Evolutionary conservation across 2,329 filamentous ascomycete genomes (phyloP).

Genomic region (Trichothecium roseum): DNA sequence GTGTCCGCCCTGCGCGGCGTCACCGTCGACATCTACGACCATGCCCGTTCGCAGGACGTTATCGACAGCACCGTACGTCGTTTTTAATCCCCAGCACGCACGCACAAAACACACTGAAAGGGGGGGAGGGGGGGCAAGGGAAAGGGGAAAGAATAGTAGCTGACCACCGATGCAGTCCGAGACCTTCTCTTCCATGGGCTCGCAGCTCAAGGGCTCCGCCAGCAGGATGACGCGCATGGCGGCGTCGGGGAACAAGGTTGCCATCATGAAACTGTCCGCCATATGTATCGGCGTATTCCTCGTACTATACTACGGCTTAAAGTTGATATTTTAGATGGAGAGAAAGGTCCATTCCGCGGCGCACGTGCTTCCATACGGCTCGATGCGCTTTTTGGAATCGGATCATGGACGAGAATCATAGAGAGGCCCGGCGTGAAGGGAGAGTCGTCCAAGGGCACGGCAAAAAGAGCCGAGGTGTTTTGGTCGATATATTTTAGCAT

Average conservation of each 20-base stretch:
- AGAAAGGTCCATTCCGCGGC: neutral
- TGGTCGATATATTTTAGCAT: too few relatives aligned
- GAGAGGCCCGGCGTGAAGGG: too few relatives aligned
- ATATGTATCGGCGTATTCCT: conserved; percentile 68
- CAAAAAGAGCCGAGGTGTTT: conserved; percentile 8
- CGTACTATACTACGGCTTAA: conserved; percentile 62
- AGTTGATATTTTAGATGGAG: conserved; percentile 46
- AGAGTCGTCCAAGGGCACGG: neutral
- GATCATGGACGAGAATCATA: too few relatives aligned
- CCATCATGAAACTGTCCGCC: conserved; percentile 78
- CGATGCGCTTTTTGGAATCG: too few relatives aligned
- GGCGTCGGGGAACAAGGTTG: conserved; percentile 78
- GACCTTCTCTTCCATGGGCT: conserved; percentile 81
- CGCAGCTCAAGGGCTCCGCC: conserved; percentile 75
- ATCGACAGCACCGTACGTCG: conserved; percentile 71
- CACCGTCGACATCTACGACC: conserved; percentile 96
- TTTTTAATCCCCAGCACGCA: neutral
- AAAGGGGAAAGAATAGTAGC: too few relatives aligned
- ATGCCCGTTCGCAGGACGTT: conserved; percentile 76
- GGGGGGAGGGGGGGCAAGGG: neutral
- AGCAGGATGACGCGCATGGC: conserved; percentile 82
- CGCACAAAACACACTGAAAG: too few relatives aligned
- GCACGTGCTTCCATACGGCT: too few relatives aligned
- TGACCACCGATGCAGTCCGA: conserved; percentile 51
- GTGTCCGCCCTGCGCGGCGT: conserved; percentile 86